phyloP scores from a whole-genome alignment of 1,284 basidiomycete genomes.

The Golubevia pallescens region DNA sequence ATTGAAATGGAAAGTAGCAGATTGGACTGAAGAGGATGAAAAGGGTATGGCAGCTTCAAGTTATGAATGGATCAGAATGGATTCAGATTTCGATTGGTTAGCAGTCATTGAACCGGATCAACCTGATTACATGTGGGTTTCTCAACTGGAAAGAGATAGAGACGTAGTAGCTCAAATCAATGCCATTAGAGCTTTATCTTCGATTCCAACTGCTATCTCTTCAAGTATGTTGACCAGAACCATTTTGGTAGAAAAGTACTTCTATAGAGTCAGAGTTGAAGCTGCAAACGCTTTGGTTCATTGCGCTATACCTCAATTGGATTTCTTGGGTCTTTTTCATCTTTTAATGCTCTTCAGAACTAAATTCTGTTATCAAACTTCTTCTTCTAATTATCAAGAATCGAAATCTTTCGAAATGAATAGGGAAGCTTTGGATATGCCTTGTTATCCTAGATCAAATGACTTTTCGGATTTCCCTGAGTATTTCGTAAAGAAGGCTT shows the following conservation, averaged over 20 bases:
- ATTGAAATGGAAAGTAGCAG: constrained; percentile 71
- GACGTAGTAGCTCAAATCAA: constrained; percentile 82
- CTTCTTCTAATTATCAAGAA: constrained; percentile 8
- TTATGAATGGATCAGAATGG: constrained; percentile 99
- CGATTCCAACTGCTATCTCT: constrained; percentile 83
- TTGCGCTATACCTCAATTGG: constrained; percentile 80
- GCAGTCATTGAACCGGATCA: constrained; percentile 89
- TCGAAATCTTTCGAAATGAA: not conserved
- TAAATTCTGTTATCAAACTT: constrained; percentile 78
- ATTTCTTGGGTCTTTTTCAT: constrained; percentile 91
- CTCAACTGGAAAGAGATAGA: constrained; percentile 90
- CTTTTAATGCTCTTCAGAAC: constrained; percentile 89
- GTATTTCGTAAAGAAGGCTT: constrained; percentile 86
- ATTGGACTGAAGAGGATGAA: constrained; percentile 98
- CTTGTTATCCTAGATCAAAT: constrained; percentile 89
- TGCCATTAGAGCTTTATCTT: constrained; percentile 69
- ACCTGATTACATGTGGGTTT: constrained; percentile 98
- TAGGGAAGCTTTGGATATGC: constrained; percentile 62
- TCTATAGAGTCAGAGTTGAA: constrained; percentile 94
- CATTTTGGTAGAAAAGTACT: constrained; percentile 93
- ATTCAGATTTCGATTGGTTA: constrained; percentile 99
- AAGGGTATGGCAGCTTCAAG: constrained; percentile 80
- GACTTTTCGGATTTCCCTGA: constrained; percentile 89
- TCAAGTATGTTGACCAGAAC: constrained; percentile 90
- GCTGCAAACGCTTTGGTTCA: constrained; percentile 85